A percentile compares a stretch with the other conserved stretches of the same genome.
phyloP scores from a whole-genome alignment of 176 grass and related monocot genomes.

The Aegilops speltoides region DNA sequence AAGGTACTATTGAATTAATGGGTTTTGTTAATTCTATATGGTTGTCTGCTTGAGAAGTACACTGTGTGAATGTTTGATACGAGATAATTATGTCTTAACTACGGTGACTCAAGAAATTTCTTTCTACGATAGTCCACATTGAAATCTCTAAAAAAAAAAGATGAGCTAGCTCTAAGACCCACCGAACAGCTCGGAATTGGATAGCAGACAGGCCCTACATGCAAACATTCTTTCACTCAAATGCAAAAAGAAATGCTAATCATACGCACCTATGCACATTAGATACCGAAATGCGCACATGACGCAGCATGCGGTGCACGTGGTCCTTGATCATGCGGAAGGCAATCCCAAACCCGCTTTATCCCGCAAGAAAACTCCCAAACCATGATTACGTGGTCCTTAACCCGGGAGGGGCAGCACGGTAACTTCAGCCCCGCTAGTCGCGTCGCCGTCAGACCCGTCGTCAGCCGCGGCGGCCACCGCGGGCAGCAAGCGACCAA shows the following conservation, averaged over 20 bases:
- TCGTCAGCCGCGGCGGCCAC: neutral
- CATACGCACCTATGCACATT: neutral
- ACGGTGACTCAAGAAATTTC: no score
- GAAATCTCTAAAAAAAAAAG: no score
- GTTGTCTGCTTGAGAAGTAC: no score
- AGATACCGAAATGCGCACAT: neutral
- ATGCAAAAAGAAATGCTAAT: neutral
- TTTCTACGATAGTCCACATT: no score
- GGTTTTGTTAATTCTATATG: no score
- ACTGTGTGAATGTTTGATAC: no score
- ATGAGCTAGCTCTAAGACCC: no score
- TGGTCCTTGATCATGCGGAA: neutral
- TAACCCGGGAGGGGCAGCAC: neutral
- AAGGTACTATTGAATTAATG: no score
- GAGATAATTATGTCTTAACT: no score
- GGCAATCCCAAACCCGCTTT: neutral
- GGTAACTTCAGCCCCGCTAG: neutral
- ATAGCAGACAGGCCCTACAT: neutral
- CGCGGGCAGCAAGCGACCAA: neutral
- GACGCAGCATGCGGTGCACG: slow-evolving; percentile 17
- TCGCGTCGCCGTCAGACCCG: slow-evolving; percentile 13
- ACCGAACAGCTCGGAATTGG: no score
- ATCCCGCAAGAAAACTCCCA: neutral
- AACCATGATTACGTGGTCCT: slow-evolving; percentile 2
- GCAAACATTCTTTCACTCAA: neutral